phyloP scores from a whole-genome alignment of 306 rosid species.

The Potentilla sterilis region DNA sequence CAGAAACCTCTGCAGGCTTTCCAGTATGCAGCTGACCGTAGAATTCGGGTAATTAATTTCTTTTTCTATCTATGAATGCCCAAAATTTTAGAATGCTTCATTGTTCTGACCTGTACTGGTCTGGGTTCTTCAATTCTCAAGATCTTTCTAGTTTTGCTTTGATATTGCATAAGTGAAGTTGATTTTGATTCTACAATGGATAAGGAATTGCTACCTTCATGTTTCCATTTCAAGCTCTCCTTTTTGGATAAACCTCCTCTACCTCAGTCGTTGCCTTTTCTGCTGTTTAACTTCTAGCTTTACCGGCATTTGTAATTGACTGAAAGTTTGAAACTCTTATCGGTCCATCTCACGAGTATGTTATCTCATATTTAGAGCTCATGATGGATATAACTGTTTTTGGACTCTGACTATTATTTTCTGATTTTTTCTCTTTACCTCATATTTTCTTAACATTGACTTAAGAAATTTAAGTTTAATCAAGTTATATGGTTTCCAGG shows the following conservation, averaged over 20 bases:
- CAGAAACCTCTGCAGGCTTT: neutral
- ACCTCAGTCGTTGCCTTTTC: too few relatives aligned
- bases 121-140: neutral
- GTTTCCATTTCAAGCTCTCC: too few relatives aligned
- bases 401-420: neutral
- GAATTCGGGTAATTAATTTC: constrained; percentile 68
- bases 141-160: neutral
- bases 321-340: too few relatives aligned
- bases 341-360: neutral
- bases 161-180: neutral
- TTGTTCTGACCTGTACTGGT: neutral
- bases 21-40: constrained; percentile 68
- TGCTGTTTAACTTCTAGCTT: neutral
- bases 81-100: neutral
- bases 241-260: too few relatives aligned
- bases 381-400: neutral
- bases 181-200: neutral
- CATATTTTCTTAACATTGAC: too few relatives aligned
- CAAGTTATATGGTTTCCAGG: neutral
- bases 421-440: too few relatives aligned
- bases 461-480: neutral
- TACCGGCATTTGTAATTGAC: neutral
- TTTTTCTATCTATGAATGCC: neutral
- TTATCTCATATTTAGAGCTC: neutral
- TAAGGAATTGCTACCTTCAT: too few relatives aligned